Conservation (phyloP, 83 land plant species). For the Larix sibirica region DNA sequence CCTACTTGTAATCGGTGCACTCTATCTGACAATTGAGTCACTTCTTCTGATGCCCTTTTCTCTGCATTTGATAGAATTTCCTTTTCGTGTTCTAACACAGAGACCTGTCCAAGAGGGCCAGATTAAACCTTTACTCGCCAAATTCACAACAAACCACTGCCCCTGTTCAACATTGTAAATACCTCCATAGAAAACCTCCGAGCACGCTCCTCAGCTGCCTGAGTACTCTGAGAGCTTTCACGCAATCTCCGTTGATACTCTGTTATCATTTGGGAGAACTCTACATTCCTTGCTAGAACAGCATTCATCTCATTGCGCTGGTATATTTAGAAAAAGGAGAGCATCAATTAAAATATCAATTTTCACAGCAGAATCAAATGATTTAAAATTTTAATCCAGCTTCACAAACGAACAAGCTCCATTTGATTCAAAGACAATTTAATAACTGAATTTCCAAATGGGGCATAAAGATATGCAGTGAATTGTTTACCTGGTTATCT, state of each 20-base stretch:
- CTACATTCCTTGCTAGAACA: slow-evolving; percentile 74
- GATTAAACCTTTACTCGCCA: neutral
- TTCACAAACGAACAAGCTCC: neutral
- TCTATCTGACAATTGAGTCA: slow-evolving; percentile 68
- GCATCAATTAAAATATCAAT: neutral
- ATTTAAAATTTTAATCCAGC: neutral
- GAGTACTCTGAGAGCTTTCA: slow-evolving; percentile 68
- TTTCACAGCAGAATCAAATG: neutral
- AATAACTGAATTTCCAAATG: neutral
- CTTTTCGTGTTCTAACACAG: slow-evolving; percentile 78
- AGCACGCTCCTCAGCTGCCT: slow-evolving; percentile 69
- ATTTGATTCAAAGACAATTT: no score
- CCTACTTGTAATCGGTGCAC: slow-evolving; percentile 81
- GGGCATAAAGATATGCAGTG: no score
- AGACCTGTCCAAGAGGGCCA: slow-evolving; percentile 40
- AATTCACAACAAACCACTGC: neutral
- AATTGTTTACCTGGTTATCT: slow-evolving; percentile 68
- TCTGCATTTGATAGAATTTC: slow-evolving; percentile 74
- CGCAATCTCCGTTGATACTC: slow-evolving; percentile 77
- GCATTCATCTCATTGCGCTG: slow-evolving; percentile 73
- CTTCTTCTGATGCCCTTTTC: slow-evolving; percentile 80
- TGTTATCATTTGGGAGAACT: slow-evolving; percentile 75
- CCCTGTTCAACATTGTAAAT: neutral
- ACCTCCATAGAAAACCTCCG: slow-evolving; percentile 84
- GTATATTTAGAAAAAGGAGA: neutral